Base-by-base conservation (phyloP, 768 basidiomycete genomes). In the Chalciporus piperatus region DNA sequence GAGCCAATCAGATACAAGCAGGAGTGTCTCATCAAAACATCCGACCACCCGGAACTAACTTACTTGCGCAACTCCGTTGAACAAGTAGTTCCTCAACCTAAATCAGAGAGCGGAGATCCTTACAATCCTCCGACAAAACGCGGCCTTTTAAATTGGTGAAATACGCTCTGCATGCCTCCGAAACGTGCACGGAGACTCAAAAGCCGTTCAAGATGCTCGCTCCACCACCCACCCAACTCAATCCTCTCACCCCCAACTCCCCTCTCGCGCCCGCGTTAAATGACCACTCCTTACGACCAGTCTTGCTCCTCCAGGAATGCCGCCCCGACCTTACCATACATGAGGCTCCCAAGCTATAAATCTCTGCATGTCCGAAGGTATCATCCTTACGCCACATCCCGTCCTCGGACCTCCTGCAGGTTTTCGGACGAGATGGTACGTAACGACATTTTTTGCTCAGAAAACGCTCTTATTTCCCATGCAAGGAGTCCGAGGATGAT, bases 101-200 rank as follows among this genome's bases (percentile, higher is more conserved):
- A 63, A 64, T 44, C 41, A 62, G 62, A 54, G 44, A 48, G 62
- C 59, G 62, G 59, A 62, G 60, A 65, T 61, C 59, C 27, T 38
- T 17, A 48, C 48, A 45, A 37, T 33, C 52, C 42, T 51, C 55
- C 42, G 54, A 52, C 48, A 52, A 41, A 58, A 60, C 52, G 63
- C 61, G 61, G 63, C 38, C 59, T 66, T 66, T 53, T 42, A 56
- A 64, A 49, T 43, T 39, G 41, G 43, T 44, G 41, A 30, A 44
- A 44, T 52, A 55, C 23, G 32, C 38, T 33, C 43, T 58, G 59
- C 64, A 58, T 64, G 63, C 63, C 55, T 59, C 50, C 45, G 45
- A 62, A 64, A 57, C 64, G 58, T 65, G 61, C 55, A 60, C 19
- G 47, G 39, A 48, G 43, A 30, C 38, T 54, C 46, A 63, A 63